These are phyloP conservation scores for Rubus parviflorus DNA, from an alignment of 306 rosid genomes.

Conservation along the genomic window DNA sequence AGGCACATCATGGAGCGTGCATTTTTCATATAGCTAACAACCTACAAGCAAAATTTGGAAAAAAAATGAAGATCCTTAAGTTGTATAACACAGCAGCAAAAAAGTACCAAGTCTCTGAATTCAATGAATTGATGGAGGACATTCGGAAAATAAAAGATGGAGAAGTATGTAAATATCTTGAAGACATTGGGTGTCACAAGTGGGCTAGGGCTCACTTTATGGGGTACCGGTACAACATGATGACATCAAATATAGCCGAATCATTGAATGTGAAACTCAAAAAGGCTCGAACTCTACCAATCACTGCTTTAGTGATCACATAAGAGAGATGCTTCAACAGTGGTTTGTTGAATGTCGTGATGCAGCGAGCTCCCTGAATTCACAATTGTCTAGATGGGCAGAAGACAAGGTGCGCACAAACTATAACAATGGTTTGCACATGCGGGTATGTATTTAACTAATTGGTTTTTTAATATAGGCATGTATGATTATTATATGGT, in stretches of 20 bases:
- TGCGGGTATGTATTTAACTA: neutral
- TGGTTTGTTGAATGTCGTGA: too few relatives aligned
- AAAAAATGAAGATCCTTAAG: too few relatives aligned
- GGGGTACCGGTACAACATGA: neutral
- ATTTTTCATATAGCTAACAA: too few relatives aligned
- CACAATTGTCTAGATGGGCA: too few relatives aligned
- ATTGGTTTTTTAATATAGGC: too few relatives aligned
- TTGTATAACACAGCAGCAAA: neutral
- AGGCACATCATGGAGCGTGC: too few relatives aligned
- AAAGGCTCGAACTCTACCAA: neutral
- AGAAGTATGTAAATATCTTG: neutral
- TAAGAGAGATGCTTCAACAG: neutral
- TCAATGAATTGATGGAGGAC: neutral
- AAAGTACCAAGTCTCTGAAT: neutral
- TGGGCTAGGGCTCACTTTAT: neutral
- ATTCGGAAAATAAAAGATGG: neutral
- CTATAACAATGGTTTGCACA: neutral
- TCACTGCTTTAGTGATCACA: neutral
- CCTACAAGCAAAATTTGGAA: too few relatives aligned
- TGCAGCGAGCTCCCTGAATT: too few relatives aligned
- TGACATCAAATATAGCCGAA: constrained; percentile 2
- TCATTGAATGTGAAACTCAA: neutral
- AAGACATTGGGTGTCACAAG: neutral
- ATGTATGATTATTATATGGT: too few relatives aligned
- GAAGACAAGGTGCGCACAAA: too few relatives aligned